Base-by-base conservation (phyloP, 805 yeast genomes). In the Candida montana region DNA sequence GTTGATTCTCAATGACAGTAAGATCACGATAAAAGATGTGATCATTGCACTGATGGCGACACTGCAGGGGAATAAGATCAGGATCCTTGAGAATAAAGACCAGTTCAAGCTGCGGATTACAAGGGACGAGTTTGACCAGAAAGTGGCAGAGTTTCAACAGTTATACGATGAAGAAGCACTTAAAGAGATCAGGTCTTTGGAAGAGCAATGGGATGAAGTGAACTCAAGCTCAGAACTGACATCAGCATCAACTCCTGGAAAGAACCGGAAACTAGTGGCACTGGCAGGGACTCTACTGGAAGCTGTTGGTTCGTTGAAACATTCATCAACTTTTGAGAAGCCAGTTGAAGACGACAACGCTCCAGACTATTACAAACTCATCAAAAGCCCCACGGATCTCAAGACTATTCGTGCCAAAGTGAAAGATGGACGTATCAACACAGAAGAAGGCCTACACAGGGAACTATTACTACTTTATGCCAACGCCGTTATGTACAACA, bases 401-500 rank as follows among this genome's bases (percentile, higher is more conserved):
- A 81, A 83, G 53, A 75, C 78, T 6, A 75, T 86, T 31, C 68
- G 74, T 46, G 69, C 70, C 34, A 71, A 68, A 50, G 71, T 85
- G 23, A 79, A 79, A 47, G 77, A 77, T 38, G 81, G 79, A 0
- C 68, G 72, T 41, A 72, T 85, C 32, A 67, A 71, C 28, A 57
- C 58, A 15, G 60, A 64, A 10, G 65, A 57, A 18, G 79, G 81
- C 43, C 64, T 86, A 18, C 87, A 85, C 50, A 65, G 83, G 38
- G 86, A 82, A 47, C 67, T 86, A 33, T 71, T 81, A 65, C 65
- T 81, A 45, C 83, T 86, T 93, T 83, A 82, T 63, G 83, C 91
- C 39, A 86, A 86, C 59, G 86, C 91, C 15, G 73, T 85, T 15
- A 86, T 86, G 93, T 86, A 80, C 63, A 85, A 86, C 59, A 75